phyloP scores from a whole-genome alignment of 768 basidiomycete genomes.

The Gymnopilus dilepis region DNA sequence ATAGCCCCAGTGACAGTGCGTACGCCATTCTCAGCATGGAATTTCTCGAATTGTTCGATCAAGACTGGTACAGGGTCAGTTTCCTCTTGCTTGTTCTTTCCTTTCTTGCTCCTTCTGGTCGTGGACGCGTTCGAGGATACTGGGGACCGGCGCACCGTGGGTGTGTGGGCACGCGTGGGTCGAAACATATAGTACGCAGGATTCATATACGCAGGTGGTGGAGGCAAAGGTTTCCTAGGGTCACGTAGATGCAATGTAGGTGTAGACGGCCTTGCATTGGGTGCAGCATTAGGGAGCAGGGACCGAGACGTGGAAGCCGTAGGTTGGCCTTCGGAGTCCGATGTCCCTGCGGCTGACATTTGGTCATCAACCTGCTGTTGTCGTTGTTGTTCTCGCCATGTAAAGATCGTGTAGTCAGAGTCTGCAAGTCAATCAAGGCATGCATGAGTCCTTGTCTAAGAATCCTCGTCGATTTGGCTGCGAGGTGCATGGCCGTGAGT shows the following conservation, averaged over 20 bases:
- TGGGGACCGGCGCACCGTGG: conserved; percentile 35
- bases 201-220: conserved; percentile 69
- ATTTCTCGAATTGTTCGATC: conserved; percentile 81
- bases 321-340: conserved; percentile 17
- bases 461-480: background rate
- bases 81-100: conserved; percentile 30
- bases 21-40: conserved; percentile 92
- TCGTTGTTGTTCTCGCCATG: conserved; percentile 60
- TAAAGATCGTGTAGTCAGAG: conserved; percentile 88
- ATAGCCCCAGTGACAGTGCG: conserved; percentile 91
- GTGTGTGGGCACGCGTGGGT: conserved; percentile 38
- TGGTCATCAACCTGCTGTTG: conserved; percentile 25
- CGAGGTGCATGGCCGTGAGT: background rate
- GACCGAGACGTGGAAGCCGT: conserved; percentile 34
- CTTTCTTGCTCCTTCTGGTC: conserved; percentile 47
- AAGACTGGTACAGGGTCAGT: conserved; percentile 62
- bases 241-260: conserved; percentile 71
- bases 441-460: conserved; percentile 2
- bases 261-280: conserved; percentile 25
- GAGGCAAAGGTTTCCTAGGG: conserved; percentile 62
- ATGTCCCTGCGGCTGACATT: conserved; percentile 3
- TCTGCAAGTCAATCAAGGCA: conserved; percentile 45
- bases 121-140: conserved; percentile 44
- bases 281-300: conserved; percentile 17
- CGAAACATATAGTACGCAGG: conserved; percentile 73